Base-by-base conservation (phyloP, 768 basidiomycete genomes). In the Suillus luteus region DNA sequence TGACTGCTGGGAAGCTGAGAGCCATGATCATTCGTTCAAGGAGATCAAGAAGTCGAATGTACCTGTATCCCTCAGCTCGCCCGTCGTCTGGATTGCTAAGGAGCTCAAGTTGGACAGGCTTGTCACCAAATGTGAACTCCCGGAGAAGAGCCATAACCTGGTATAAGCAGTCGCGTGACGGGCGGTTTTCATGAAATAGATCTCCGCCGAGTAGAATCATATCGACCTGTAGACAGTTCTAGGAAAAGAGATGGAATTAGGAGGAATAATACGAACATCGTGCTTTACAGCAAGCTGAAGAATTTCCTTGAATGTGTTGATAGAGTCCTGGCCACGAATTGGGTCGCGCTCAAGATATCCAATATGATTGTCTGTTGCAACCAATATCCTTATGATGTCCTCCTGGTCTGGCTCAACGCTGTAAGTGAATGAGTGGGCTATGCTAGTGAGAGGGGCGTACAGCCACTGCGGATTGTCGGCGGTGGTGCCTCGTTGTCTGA, bases 141-240 rank as follows among this genome's bases (percentile, higher is more conserved):
- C 97, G 86, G 62, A 99, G 77, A 15, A 98, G 81, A 1, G 93
- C 93, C 70, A 93, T 92, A 1, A 90, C 91, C 72, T 92, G 88
- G 76, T 96, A 96, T 37, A 99, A 76, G 66, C 91, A 91, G 60
- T 94, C 93, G 67, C 96, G 80, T 35, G 93, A 93, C 0, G 97
- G 97, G 65, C 95, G 87, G 76, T 99, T 99, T 72, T 99, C 97
- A 75, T 99, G 97, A 72, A 99, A 99, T 4, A 99, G 80, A 74
- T 99, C 97, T 9, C 97, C 97, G 15, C 91, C 96, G 8, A 99
- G 86, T 10, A 99, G 85, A 51, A 99, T 84, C 73, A 99, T 93
- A 78, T 99, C 97, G 61, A 98, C 96, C 94, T 96, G 33, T 24
- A 37, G n/a, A 62, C 2, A 41, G 9, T 55, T 38, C 17, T 27